phyloP scores from a whole-genome alignment of 2,329 filamentous ascomycete genomes.

The Pestalotiopsis fici region DNA sequence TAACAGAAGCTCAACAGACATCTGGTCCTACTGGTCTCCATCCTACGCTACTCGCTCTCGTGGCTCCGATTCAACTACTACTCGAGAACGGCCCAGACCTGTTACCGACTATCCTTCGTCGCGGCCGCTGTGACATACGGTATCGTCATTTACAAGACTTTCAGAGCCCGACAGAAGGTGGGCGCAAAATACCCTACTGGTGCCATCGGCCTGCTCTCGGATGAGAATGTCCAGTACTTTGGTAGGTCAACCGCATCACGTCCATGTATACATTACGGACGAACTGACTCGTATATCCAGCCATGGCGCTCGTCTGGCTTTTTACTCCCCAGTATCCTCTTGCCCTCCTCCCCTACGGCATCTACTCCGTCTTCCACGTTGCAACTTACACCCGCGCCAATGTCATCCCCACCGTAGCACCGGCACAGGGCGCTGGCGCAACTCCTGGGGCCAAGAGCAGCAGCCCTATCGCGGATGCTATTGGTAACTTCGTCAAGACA shows the following conservation, averaged over 20 bases:
- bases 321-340: constrained; percentile 86
- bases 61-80: constrained; percentile 89
- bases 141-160: constrained; percentile 98
- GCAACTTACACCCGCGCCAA: constrained; percentile 95
- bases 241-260: constrained; percentile 56
- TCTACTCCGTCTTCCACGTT: constrained; percentile 98
- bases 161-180: constrained; percentile 79
- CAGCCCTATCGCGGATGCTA: constrained; percentile 73
- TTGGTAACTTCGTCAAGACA: constrained; percentile 93
- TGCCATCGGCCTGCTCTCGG: constrained; percentile 67
- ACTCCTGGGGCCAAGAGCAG: constrained; percentile 59
- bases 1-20: constrained; percentile 58
- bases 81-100: constrained; percentile 73
- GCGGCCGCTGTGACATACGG: constrained; percentile 91
- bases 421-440: constrained; percentile 67
- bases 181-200: constrained; percentile 67
- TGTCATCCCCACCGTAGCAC: constrained; percentile 83
- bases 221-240: constrained; percentile 98
- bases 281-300: constrained; percentile 51
- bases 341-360: constrained; percentile 88
- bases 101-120: constrained; percentile 88
- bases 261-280: constrained; percentile 9
- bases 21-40: constrained; percentile 79
- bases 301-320: constrained; percentile 94
- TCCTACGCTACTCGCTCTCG: constrained; percentile 80